A percentile compares a stretch with the other conserved stretches of the same genome.
Evolutionary conservation across 495 filamentous ascomycete species (phyloP).

Genomic region (Achaetomiella virescens): DNA sequence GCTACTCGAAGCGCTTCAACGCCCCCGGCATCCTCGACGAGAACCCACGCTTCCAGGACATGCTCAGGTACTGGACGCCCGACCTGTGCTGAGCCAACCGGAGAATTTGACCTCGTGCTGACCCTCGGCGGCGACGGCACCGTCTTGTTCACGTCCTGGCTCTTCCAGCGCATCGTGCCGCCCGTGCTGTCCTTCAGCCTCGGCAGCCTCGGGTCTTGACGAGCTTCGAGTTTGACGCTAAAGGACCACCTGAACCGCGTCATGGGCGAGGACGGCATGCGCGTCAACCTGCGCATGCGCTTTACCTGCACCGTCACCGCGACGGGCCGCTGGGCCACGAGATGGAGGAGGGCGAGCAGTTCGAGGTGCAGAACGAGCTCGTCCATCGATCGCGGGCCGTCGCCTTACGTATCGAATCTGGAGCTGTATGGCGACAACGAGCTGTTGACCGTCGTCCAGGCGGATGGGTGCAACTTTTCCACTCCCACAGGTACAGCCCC

Average conservation of each 20-base stretch:
- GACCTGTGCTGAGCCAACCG: conserved; percentile 84
- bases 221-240: conserved; percentile 84
- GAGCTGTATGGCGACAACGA: conserved; percentile 93
- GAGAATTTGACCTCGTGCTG: conserved; percentile 90
- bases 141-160: conserved; percentile 85
- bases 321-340: conserved; percentile 40
- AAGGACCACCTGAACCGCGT: conserved; percentile 72
- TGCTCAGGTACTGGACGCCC: conserved; percentile 90
- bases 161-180: conserved; percentile 89
- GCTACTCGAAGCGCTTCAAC: conserved; percentile 80
- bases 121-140: conserved; percentile 92
- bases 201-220: conserved; percentile 84
- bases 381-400: conserved; percentile 96
- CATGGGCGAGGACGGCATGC: conserved; percentile 90
- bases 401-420: conserved; percentile 91
- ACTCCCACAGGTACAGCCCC: conserved; percentile 72
- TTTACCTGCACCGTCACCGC: conserved; percentile 97
- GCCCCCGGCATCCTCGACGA: conserved; percentile 63
- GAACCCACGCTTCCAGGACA: conserved; percentile 63
- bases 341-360: conserved; percentile 73
- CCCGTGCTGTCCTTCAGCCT: conserved; percentile 85
- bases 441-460: conserved; percentile 88
- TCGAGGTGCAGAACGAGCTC: conserved; percentile 93
- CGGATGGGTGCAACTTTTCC: conserved; percentile 94
- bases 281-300: conserved; percentile 91